Percentiles rank a stretch among this genome's conserved stretches.
phyloP scores from a whole-genome alignment of 2,329 filamentous ascomycete species.

The Penicillium italicum region DNA sequence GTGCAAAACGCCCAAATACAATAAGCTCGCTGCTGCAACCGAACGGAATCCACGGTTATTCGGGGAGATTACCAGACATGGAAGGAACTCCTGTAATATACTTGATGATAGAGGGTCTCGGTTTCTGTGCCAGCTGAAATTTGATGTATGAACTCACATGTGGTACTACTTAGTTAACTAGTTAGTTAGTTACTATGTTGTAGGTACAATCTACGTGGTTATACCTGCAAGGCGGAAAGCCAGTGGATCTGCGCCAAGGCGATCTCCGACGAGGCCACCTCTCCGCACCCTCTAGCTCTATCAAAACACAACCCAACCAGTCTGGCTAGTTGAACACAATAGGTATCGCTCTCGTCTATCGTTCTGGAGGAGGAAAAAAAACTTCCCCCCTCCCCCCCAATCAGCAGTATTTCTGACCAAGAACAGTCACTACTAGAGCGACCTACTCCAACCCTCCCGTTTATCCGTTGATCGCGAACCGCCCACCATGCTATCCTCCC shows the following conservation, averaged over 20 bases:
- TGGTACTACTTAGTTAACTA: background rate
- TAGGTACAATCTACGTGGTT: background rate
- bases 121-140: background rate
- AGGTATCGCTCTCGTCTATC: background rate
- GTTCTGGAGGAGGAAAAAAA: background rate
- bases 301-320: slow-evolving; percentile 7
- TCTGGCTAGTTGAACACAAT: background rate
- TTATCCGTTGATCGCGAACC: slow-evolving; percentile 20
- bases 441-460: slow-evolving; percentile 2
- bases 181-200: no score
- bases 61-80: background rate
- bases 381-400: no score
- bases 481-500: slow-evolving; percentile 61
- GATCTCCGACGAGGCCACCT: slow-evolving; percentile 18
- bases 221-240: background rate
- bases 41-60: background rate
- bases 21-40: background rate
- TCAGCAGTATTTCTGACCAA: background rate
- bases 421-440: background rate
- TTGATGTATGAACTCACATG: no score
- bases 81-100: background rate
- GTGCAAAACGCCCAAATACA: background rate
- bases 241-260: slow-evolving; percentile 8
- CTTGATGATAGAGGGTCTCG: background rate
- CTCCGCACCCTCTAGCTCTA: slow-evolving; percentile 14